Evolutionary conservation across 2,329 filamentous ascomycete species (phyloP).

Genomic region (Aspergillus sp.): DNA sequence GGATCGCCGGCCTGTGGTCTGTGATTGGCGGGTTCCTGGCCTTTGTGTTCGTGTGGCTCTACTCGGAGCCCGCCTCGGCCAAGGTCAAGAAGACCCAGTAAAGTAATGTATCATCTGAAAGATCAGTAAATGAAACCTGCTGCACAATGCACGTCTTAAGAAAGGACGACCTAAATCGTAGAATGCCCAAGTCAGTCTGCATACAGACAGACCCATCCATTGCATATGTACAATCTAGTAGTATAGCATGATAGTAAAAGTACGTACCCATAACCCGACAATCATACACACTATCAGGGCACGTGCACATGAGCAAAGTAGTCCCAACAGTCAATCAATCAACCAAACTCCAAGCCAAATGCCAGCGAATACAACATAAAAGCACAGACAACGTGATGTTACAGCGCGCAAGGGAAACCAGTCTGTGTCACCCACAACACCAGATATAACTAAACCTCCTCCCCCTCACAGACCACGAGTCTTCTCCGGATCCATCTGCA

Average conservation of each 20-base stretch:
- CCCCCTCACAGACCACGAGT: conserved; percentile 45
- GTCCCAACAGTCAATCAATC: not conserved
- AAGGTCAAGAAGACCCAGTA: conserved; percentile 53
- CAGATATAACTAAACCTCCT: conserved; percentile 4
- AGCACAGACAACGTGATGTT: not conserved
- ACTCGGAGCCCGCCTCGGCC: conserved; percentile 57
- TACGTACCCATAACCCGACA: not conserved
- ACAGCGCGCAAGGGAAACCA: not conserved
- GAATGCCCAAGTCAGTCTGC: not conserved
- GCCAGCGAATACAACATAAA: not conserved
- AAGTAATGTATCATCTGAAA: conserved; percentile 35
- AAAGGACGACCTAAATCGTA: conserved; percentile 7
- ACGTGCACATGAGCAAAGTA: not conserved
- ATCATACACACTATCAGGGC: not conserved
- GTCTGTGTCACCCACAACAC: not conserved
- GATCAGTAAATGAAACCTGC: conserved; percentile 9
- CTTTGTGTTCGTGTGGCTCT: conserved; percentile 90
- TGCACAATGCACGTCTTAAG: not conserved
- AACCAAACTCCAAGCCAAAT: conserved; percentile 7
- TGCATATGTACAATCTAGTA: conserved; percentile 6
- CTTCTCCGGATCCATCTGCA: conserved; percentile 51
- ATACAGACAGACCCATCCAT: not conserved
- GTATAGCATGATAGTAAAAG: not conserved
- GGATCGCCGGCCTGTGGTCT: conserved; percentile 83
- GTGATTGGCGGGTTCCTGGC: conserved; percentile 81